phyloP scores from a whole-genome alignment of 305 asterid genomes.

The Fraxinus velutina region DNA sequence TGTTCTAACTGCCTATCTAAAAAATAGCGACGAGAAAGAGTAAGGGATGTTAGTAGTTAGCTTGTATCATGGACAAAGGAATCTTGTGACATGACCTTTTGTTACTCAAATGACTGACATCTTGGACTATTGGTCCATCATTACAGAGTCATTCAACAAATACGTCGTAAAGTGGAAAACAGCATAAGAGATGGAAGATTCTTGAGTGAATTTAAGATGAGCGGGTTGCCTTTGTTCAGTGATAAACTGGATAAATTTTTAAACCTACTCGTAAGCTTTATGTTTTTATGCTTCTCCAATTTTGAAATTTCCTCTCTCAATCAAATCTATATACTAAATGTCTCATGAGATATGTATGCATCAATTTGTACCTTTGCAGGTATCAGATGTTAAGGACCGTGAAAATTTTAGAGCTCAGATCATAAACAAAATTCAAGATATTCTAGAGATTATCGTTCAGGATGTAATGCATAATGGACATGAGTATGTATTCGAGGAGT shows the following conservation, averaged over 20 bases:
- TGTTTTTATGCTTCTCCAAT: constrained; percentile 4
- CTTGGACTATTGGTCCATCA: constrained; percentile 19
- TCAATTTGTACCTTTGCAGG: constrained; percentile 38
- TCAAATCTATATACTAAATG: constrained; percentile 20
- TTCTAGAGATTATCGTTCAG: constrained; percentile 77
- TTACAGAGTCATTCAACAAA: constrained; percentile 62
- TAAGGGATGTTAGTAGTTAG: constrained; percentile 40
- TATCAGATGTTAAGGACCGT: constrained; percentile 47
- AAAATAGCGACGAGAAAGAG: constrained; percentile 57
- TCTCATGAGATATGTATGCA: constrained; percentile 16
- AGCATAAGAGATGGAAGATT: constrained; percentile 54
- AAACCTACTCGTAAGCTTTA: constrained; percentile 53
- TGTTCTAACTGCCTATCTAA: constrained; percentile 61
- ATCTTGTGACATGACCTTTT: constrained; percentile 2
- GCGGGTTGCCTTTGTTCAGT: constrained; percentile 67
- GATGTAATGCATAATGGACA: constrained; percentile 77
- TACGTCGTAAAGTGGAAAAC: constrained; percentile 55
- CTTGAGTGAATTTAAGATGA: constrained; percentile 63
- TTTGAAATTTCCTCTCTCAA: constrained; percentile 11
- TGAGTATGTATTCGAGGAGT: constrained; percentile 49
- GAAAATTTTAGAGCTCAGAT: constrained; percentile 53
- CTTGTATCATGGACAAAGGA: constrained; percentile 15
- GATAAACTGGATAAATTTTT: constrained; percentile 78
- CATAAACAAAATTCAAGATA: constrained; percentile 85
- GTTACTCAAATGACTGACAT: constrained; percentile 4